Conservation (phyloP, 1,284 basidiomycete genomes). For the Ganoderma resinaceum region DNA sequence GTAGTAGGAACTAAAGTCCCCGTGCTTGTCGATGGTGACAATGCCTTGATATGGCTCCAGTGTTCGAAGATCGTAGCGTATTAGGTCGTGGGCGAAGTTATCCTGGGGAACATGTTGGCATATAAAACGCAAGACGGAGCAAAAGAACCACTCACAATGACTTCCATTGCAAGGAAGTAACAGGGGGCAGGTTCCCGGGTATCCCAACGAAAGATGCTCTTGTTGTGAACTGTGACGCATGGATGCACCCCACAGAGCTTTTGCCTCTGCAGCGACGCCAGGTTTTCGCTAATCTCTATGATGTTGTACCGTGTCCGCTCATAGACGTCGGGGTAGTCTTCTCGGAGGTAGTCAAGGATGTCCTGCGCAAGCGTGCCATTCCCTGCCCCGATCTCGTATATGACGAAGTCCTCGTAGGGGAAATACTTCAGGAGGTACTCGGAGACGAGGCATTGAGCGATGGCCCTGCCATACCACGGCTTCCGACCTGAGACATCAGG, state of each 20-base stretch:
- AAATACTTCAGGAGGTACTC: slow-evolving; percentile 95
- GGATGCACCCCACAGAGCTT: slow-evolving; percentile 63
- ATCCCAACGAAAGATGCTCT: slow-evolving; percentile 91
- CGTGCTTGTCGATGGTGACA: slow-evolving; percentile 81
- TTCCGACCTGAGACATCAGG: slow-evolving; percentile 43
- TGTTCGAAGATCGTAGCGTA: slow-evolving; percentile 86
- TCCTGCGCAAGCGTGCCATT: slow-evolving; percentile 95
- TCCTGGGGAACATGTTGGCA: slow-evolving; percentile 59
- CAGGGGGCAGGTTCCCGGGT: slow-evolving; percentile 82
- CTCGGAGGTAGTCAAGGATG: slow-evolving; percentile 82
- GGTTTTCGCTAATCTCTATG: slow-evolving; percentile 89
- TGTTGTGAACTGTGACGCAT: slow-evolving; percentile 77
- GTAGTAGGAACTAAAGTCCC: slow-evolving; percentile 90
- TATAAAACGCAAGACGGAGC: background rate
- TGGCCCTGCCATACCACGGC: slow-evolving; percentile 94
- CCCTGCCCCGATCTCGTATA: slow-evolving; percentile 98
- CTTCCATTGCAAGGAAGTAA: slow-evolving; percentile 95
- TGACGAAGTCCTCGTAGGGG: slow-evolving; percentile 93
- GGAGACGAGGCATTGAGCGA: slow-evolving; percentile 87
- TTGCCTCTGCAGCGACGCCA: slow-evolving; percentile 77
- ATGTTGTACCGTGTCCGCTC: slow-evolving; percentile 90
- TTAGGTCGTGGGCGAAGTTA: slow-evolving; percentile 96
- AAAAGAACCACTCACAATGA: slow-evolving; percentile 70
- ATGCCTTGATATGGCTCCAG: slow-evolving; percentile 86
- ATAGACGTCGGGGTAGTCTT: slow-evolving; percentile 90